Base-by-base conservation (phyloP, 2,329 filamentous ascomycete genomes). In the Aureobasidium uvarum region DNA sequence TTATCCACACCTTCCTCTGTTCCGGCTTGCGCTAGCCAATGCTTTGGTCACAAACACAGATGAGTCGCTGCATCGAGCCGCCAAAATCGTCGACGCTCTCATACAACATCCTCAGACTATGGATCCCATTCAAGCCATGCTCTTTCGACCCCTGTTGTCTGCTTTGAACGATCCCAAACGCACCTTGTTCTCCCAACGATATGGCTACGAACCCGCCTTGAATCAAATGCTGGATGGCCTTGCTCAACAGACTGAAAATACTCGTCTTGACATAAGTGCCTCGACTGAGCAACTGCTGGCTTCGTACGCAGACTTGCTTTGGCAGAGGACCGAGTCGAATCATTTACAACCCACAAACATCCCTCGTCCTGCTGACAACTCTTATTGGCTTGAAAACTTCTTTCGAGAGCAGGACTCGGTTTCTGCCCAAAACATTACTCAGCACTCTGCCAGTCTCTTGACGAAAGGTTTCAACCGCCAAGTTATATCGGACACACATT, bases 1-100 rank as follows among this genome's bases (percentile, higher is more conserved):
- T 11, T 68, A 68, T 25, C 67, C 67, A 16, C 65, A 68, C 45
- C 52, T 68, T 8, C 59, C 67, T 6, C 36, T 68, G n/a, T 55
- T 68, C 25, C 64, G 67, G 7, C 62, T 68, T 20, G 50, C 46
- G 23, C 55, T 68, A 56, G 63, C 54, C 25, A 51, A 64, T 51
- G 54, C 62, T 39, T 39, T 68, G 33, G 41, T 63, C 20, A 43
- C 65, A 16, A 60, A 60, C 7, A 67, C 62, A 5, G 67, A 68
- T n/a, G 62, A 67, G 13, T 67, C 64, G 7, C 66, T 68, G 16
- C 56, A 66, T 39, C 46, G 58, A 62, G 64, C 66, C 7, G 65
- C 67, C 11, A 50, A 64, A 23, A 25, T 62, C 13, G 59, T 68
- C 8, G 20, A 18, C n/a, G 38, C 55, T 20, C 59, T 68, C 20